phyloP scores from a whole-genome alignment of 192 early-diverging fungal genomes.

The Cladochytrium replicatum region DNA sequence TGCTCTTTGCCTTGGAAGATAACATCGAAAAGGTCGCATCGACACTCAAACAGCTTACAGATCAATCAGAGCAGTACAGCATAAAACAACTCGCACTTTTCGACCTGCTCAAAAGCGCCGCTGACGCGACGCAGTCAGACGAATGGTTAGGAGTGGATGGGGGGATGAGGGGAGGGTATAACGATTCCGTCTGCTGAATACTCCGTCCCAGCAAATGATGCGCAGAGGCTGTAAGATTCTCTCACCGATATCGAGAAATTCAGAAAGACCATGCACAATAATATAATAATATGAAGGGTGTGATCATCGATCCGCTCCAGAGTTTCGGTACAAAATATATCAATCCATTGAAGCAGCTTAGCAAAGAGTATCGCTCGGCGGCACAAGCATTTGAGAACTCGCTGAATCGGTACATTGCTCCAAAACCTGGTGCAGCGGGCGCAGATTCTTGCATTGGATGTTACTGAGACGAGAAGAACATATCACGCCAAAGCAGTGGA shows the following conservation, averaged over 20 bases:
- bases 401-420: constrained; percentile 46
- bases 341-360: neutral
- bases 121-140: too few species aligned
- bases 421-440: constrained; percentile 40
- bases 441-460: constrained; percentile 22
- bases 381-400: constrained; percentile 48
- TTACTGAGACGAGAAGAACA: constrained; percentile 46
- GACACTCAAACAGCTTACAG: neutral
- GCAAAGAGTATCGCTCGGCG: constrained; percentile 34
- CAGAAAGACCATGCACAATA: neutral
- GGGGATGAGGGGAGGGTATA: neutral
- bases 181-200: neutral
- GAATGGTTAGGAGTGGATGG: too few species aligned
- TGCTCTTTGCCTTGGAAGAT: neutral
- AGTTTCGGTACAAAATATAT: neutral
- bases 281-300: neutral
- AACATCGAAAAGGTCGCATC: neutral
- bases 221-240: neutral
- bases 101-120: too few species aligned
- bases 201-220: neutral
- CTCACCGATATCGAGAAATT: neutral
- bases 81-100: neutral
- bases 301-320: neutral
- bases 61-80: neutral
- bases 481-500: constrained; percentile 46